A percentile compares a stretch with the other conserved stretches of the same genome.
phyloP scores from a whole-genome alignment of 1,284 basidiomycete genomes.

The Phellopilus nigrolimitatus region DNA sequence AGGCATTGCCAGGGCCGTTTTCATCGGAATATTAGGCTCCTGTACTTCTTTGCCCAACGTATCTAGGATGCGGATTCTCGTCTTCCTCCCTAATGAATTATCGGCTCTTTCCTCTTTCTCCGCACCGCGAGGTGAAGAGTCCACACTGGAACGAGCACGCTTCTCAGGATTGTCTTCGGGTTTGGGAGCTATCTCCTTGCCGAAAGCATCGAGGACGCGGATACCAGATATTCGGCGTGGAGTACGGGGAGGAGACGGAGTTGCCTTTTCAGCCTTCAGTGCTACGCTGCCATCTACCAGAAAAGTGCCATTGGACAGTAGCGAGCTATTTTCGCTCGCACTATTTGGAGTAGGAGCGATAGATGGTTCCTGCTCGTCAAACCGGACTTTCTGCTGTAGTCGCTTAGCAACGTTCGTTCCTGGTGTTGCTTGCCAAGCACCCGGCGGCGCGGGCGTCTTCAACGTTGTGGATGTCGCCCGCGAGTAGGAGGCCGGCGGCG shows the following conservation, averaged over 20 bases:
- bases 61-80: slow-evolving; percentile 55
- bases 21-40: slow-evolving; percentile 21
- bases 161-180: slow-evolving; percentile 21
- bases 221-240: slow-evolving; percentile 43
- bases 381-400: slow-evolving; percentile 55
- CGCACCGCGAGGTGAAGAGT: slow-evolving; percentile 11
- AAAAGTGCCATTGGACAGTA: slow-evolving; percentile 2
- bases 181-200: slow-evolving; percentile 26
- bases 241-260: slow-evolving; percentile 23
- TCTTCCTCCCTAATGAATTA: slow-evolving; percentile 30
- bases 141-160: slow-evolving; percentile 2
- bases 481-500: slow-evolving; percentile 23
- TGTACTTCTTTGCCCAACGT: slow-evolving; percentile 60
- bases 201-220: slow-evolving; percentile 56
- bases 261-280: slow-evolving; percentile 10
- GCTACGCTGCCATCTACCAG: slow-evolving; percentile 11
- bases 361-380: slow-evolving; percentile 38
- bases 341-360: not conserved
- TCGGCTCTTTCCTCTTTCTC: slow-evolving; percentile 15
- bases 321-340: slow-evolving; percentile 3
- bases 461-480: slow-evolving; percentile 34
- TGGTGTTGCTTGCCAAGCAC: slow-evolving; percentile 63
- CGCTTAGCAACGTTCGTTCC: slow-evolving; percentile 39
- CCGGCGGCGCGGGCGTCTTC: slow-evolving; percentile 66
- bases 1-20: slow-evolving; percentile 8